Conservation (phyloP, 768 basidiomycete genomes). For the Mrakia hoshinonis region DNA sequence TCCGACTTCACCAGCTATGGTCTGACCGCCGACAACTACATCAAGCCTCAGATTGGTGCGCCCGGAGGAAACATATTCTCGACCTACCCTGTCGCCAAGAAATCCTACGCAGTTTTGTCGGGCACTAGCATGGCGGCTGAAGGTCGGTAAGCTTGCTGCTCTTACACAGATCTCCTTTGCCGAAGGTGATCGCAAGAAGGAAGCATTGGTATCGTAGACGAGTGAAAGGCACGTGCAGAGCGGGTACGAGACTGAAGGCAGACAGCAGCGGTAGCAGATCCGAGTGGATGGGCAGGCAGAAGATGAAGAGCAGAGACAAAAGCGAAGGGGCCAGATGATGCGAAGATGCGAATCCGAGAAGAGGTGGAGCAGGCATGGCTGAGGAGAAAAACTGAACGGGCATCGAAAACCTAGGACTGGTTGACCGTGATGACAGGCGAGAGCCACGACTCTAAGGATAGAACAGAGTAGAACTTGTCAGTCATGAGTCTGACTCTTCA, state of each 20-base stretch:
- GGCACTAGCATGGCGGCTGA: conserved; percentile 31
- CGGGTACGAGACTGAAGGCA: background rate
- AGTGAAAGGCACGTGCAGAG: no score
- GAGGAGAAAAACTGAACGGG: background rate
- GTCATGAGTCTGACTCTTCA: background rate
- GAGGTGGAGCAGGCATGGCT: background rate
- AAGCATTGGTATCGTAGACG: no score
- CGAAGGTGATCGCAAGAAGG: no score
- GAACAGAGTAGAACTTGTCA: background rate
- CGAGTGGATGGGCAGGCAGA: background rate
- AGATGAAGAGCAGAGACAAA: background rate
- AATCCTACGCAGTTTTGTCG: conserved; percentile 21
- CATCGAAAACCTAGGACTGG: background rate
- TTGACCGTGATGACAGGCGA: conserved; percentile 14
- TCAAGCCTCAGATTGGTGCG: conserved; percentile 19
- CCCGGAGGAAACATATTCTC: conserved; percentile 44
- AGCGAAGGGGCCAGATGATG: background rate
- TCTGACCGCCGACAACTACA: conserved; percentile 37
- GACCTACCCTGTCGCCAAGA: conserved; percentile 43
- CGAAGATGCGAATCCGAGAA: background rate
- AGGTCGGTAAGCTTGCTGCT: no score
- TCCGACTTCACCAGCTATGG: conserved; percentile 42
- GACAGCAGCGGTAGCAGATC: background rate
- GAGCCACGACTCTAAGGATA: conserved; percentile 41
- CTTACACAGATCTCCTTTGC: no score